A percentile compares a stretch with the other conserved stretches of the same genome.
These are phyloP conservation scores for Aspergillus candidus DNA, from an alignment of 2,329 filamentous ascomycete genomes.

Conservation along the genomic window DNA sequence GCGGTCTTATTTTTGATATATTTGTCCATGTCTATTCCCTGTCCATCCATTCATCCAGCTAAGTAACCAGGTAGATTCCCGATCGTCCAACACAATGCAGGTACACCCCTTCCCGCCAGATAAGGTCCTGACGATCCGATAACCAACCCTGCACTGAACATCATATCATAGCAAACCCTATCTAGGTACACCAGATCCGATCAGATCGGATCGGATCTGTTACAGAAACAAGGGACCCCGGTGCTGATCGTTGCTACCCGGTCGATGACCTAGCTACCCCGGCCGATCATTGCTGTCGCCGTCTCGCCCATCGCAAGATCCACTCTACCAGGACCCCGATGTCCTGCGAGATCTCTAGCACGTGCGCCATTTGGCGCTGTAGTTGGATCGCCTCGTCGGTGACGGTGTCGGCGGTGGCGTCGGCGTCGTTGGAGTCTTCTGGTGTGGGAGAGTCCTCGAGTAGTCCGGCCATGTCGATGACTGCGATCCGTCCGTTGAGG, in stretches of 20 bases:
- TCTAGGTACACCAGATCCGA: too few relatives aligned
- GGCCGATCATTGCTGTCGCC: conserved; percentile 9
- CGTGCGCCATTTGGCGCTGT: conserved; percentile 31
- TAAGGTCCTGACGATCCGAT: too few relatives aligned
- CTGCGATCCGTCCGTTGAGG: conserved; percentile 35
- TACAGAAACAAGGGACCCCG: too few relatives aligned
- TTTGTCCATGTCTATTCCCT: too few relatives aligned
- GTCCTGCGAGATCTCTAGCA: conserved; percentile 41
- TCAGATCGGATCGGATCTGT: too few relatives aligned
- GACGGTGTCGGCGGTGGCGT: conserved; percentile 14
- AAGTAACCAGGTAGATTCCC: too few relatives aligned
- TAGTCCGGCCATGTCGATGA: conserved; percentile 35
- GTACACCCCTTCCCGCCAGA: too few relatives aligned
- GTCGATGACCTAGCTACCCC: neutral
- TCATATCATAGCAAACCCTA: too few relatives aligned
- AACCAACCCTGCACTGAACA: too few relatives aligned
- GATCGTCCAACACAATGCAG: too few relatives aligned
- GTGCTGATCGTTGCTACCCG: neutral
- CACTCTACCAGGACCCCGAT: conserved; percentile 41
- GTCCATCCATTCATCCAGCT: too few relatives aligned
- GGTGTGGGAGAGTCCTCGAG: conserved; percentile 13
- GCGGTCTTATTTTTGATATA: too few relatives aligned
- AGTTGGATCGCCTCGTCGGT: conserved; percentile 19
- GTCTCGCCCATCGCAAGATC: conserved; percentile 33
- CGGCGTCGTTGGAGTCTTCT: conserved; percentile 9